Evolutionary conservation across 2,329 filamentous ascomycete genomes (phyloP), one percentile per base, ranked within the genome.

Genomic region (Biscogniauxia mediterranea): DNA sequence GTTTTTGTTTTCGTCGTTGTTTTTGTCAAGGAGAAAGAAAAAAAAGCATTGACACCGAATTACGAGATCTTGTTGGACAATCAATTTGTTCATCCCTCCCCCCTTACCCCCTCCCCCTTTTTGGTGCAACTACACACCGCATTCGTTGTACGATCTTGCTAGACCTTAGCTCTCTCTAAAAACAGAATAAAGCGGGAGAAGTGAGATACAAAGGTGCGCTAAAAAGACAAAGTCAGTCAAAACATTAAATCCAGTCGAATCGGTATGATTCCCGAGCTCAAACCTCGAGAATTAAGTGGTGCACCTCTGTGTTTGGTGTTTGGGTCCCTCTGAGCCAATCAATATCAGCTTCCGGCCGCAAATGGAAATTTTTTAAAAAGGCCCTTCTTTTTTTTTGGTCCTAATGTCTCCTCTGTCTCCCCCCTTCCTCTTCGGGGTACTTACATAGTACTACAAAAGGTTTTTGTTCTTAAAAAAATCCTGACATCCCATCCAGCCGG

Each of bases 241-340:
- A n/a, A 2, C 38, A 46, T n/a, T n/a, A 23, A 23, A 46, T 46
- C 13, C 13, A 64, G 58, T 60, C 64, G 60, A 63, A 59, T 62
- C 62, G 62, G 64, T 59, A 66, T 17, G 64, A 54, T 51, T 61
- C 60, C 62, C 65, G 68, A 69, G 63, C 61, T 69, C 46, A 68
- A 69, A 46, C 15, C 17, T 46, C 38, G 38, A 46, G 15, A 15
- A 61, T 64, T 65, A 60, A 59, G 62, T 63, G 57, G 46, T 49
- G 62, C 57, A 54, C 55, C 51, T 60, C 7, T 46, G 38, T 46
- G 11, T 46, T 46, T 46, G 38, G 15, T 46, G 38, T 46, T 46
- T 46, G 38, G n/a, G n/a, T 5, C 38, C 13, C 7, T 51, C 46
- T 55, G 64, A 62, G 65, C 70, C 69, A 72, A 72, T 71, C 70